These are phyloP conservation scores for Colletotrichum navitas DNA, from an alignment of 2,329 filamentous ascomycete species.

Conservation along the genomic window DNA sequence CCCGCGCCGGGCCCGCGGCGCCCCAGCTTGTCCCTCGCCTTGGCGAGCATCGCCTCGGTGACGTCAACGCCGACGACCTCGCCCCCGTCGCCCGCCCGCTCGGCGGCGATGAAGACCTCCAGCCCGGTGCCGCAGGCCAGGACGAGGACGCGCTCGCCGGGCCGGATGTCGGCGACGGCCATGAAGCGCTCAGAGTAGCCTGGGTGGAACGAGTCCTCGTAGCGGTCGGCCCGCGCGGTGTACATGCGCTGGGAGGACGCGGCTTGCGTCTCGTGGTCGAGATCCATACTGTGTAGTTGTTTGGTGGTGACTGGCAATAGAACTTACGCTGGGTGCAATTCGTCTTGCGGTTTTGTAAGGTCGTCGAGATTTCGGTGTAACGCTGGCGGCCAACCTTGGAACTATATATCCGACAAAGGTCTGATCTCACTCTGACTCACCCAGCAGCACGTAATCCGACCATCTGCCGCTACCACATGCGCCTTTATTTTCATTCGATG, in stretches of 20 bases:
- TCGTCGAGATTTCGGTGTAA: neutral
- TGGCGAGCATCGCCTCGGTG: slow-evolving; percentile 49
- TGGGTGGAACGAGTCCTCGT: slow-evolving; percentile 53
- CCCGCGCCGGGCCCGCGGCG: slow-evolving; percentile 42
- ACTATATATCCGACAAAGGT: neutral
- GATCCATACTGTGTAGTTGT: slow-evolving; percentile 23
- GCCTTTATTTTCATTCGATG: neutral
- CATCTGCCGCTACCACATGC: slow-evolving; percentile 1
- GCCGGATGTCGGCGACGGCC: slow-evolving; percentile 44
- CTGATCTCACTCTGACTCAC: neutral
- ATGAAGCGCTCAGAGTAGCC: slow-evolving; percentile 50
- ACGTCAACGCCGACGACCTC: slow-evolving; percentile 50
- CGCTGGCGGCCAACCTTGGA: neutral
- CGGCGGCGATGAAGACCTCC: slow-evolving; percentile 49
- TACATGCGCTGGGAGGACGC: slow-evolving; percentile 50
- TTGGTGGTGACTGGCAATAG: no score
- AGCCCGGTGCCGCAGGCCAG: slow-evolving; percentile 54
- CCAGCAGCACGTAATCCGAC: slow-evolving; percentile 8
- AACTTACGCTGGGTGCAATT: neutral
- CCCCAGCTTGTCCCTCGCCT: slow-evolving; percentile 45
- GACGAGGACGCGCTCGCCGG: slow-evolving; percentile 48
- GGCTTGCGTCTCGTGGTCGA: slow-evolving; percentile 43
- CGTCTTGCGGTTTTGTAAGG: neutral
- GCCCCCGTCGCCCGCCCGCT: slow-evolving; percentile 46
- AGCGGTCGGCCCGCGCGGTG: slow-evolving; percentile 47